Base-by-base conservation (phyloP, 768 basidiomycete species). In the Auriculariales sp. region DNA sequence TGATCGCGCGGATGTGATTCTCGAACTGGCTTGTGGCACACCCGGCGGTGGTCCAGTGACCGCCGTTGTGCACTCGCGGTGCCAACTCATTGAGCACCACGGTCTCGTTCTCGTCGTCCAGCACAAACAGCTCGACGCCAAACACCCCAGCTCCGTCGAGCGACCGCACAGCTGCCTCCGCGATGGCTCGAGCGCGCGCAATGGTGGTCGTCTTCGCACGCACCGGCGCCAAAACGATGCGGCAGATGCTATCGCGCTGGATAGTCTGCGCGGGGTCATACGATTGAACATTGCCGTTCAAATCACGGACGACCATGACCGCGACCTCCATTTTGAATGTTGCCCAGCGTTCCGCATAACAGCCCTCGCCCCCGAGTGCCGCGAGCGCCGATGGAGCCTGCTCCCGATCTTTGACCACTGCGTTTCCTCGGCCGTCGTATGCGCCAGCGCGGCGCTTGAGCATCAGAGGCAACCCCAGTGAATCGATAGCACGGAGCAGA, bases 31-130 rank as follows among this genome's bases (percentile, higher is more conserved):
- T 97, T 2, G 91, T 88, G 56, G 89, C 73, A 64, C 92, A 98
- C 0, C 94, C 92, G 67, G 98, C 95, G 60, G 98, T 98, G 27
- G 93, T 95, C 65, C 97, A 94, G 63, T 99, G 95, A 0, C 94
- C 95, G 7, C 93, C 97, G 67, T 98, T 99, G 63, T 99, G 95
- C 1, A 95, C 94, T 15, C 95, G 78, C 11, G 95, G 95, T 0
- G 95, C 95, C 53, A 99, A 94, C 68, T 99, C 95, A 64, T 99
- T 99, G 54, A 99, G 75, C 52, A 79, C 79, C 1, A 97, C 73
- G 0, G 70, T 63, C 11, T 85, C 91, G 93, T 55, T 57, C 90
- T 94, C 92, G 59, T 93, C 77, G 27, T 73, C 67, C 75, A 94
- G 75, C 34, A 97, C 69, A 68, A 99, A 99, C 91, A 98, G 90